A percentile compares a stretch with the other conserved stretches of the same genome.
phyloP scores from a whole-genome alignment of 2,329 filamentous ascomycete genomes.

The Neofusicoccum cordaticola region DNA sequence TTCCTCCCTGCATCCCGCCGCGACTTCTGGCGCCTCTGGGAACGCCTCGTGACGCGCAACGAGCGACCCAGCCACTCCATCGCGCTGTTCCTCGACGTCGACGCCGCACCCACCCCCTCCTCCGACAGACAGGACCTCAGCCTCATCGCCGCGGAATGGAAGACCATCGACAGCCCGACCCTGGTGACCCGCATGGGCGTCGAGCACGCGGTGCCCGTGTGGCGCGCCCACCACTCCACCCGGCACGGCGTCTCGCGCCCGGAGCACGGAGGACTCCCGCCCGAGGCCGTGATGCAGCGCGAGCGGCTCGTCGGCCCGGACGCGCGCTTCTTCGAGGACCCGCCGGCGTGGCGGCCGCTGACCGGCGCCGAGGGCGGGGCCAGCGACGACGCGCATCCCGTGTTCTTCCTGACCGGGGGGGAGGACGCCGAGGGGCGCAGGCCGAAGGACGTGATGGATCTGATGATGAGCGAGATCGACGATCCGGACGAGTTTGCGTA shows the following conservation, averaged over 20 bases:
- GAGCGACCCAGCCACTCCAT: neutral
- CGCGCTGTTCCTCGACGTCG: neutral
- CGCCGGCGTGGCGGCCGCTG: neutral
- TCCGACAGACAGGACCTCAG: neutral
- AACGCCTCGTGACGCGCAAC: neutral
- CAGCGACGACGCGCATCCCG: neutral
- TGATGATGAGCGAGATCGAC: neutral
- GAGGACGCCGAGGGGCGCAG: neutral
- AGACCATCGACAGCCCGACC: no score
- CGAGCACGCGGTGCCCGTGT: no score
- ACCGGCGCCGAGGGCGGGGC: neutral
- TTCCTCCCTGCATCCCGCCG: neutral
- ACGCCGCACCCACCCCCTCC: neutral
- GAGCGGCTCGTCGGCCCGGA: neutral
- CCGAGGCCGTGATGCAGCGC: neutral
- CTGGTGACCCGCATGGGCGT: no score
- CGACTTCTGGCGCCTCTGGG: constrained; percentile 7
- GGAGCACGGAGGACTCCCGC: neutral
- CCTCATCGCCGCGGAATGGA: neutral
- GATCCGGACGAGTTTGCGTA: neutral
- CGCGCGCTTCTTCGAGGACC: neutral
- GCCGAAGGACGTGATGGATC: neutral
- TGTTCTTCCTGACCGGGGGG: neutral
- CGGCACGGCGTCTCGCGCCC: no score
- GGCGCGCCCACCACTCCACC: no score